Conservation (phyloP, 768 basidiomycete genomes). For the Leccinum broughii region DNA sequence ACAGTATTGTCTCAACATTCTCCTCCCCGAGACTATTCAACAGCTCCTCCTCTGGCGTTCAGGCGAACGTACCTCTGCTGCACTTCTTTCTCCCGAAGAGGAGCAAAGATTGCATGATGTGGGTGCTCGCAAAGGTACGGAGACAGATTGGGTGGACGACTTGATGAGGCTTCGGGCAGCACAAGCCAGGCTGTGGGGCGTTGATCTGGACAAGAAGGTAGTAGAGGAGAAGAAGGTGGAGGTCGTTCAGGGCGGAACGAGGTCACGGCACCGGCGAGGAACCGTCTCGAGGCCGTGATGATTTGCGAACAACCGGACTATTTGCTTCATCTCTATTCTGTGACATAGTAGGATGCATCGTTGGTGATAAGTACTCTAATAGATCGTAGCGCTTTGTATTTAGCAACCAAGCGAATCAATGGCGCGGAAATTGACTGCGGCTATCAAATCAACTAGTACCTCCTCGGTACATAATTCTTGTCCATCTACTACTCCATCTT, state of each 20-base stretch:
- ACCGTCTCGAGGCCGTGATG: constrained; percentile 24
- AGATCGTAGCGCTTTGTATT: neutral
- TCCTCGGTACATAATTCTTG: neutral
- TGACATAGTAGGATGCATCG: constrained; percentile 4
- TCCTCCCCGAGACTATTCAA: constrained; percentile 68
- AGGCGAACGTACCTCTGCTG: constrained; percentile 52
- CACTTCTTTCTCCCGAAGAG: constrained; percentile 51
- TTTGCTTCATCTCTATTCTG: constrained; percentile 13
- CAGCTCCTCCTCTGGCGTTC: constrained; percentile 76
- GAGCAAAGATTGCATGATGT: constrained; percentile 55
- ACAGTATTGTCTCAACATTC: constrained; percentile 71
- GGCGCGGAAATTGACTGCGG: constrained; percentile 1
- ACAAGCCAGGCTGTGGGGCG: constrained; percentile 40
- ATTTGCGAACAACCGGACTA: neutral
- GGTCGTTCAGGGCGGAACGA: constrained; percentile 26
- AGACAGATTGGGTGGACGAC: constrained; percentile 73
- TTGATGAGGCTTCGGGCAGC: constrained; percentile 43
- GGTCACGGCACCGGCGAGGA: constrained; percentile 28
- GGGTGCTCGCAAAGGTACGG: constrained; percentile 47
- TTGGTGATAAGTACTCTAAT: neutral
- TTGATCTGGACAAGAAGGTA: constrained; percentile 30
- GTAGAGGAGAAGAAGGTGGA: constrained; percentile 19
- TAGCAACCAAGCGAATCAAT: neutral
- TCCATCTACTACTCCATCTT: neutral
- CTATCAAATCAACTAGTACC: neutral